phyloP scores from a whole-genome alignment of 2,329 filamentous ascomycete genomes.

The Triangularia verruculosa region DNA sequence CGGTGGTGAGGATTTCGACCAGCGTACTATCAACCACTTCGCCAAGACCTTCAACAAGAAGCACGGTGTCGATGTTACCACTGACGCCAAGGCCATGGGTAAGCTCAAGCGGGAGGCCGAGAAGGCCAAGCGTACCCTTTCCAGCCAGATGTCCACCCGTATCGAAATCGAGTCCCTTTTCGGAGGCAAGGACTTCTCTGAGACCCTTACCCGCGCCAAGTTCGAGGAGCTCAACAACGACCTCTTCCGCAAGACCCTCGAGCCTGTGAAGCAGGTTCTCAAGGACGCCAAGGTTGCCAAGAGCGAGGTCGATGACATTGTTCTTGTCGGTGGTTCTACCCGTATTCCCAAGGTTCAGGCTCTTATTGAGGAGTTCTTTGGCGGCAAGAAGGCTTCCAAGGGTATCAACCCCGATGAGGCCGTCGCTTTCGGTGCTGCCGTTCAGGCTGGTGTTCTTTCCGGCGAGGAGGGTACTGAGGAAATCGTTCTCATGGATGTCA shows the following conservation, averaged over 20 bases:
- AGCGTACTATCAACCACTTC: conserved; percentile 94
- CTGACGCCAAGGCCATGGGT: conserved; percentile 97
- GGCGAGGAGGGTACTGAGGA: conserved; percentile 79
- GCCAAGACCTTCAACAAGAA: conserved; percentile 99
- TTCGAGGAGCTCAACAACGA: conserved; percentile 99
- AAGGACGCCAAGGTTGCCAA: conserved; percentile 99
- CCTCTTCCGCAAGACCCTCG: conserved; percentile 98
- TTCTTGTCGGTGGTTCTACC: conserved; percentile 96
- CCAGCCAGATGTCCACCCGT: conserved; percentile 89
- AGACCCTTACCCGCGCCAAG: conserved; percentile 97
- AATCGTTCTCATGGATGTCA: conserved; percentile 94
- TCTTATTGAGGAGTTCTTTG: conserved; percentile 95
- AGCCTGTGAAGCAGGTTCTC: conserved; percentile 97
- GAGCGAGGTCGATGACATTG: conserved; percentile 90
- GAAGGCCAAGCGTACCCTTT: conserved; percentile 98
- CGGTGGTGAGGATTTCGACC: conserved; percentile 98
- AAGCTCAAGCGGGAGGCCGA: conserved; percentile 99
- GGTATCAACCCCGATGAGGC: conserved; percentile 99
- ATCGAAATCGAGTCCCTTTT: conserved; percentile 98
- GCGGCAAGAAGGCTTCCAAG: conserved; percentile 96
- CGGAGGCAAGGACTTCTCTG: conserved; percentile 95
- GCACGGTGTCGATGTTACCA: conserved; percentile 86
- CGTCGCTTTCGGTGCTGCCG: conserved; percentile 95
- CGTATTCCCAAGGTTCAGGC: conserved; percentile 97
- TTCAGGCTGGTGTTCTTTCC: conserved; percentile 93